Evolutionary conservation across 306 rosid species (phyloP).

Genomic region (Potentilla sterilis): DNA sequence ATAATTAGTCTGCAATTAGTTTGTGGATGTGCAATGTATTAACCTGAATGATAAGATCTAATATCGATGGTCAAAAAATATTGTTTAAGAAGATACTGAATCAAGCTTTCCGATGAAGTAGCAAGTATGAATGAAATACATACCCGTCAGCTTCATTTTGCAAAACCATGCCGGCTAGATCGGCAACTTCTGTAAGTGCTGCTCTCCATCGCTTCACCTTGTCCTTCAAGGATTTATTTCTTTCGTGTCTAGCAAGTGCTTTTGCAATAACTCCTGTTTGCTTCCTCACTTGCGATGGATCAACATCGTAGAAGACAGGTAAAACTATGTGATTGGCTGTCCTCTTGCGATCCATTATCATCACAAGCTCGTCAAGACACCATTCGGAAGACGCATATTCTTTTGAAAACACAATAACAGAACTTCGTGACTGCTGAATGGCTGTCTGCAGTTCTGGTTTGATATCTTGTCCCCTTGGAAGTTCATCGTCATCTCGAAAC

Average conservation of each 20-base stretch:
- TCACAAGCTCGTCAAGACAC: conserved; percentile 15
- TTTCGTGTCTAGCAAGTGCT: background rate
- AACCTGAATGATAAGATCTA: too few relatives aligned
- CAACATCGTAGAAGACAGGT: background rate
- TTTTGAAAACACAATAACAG: conserved; percentile 1
- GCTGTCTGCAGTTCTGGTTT: background rate
- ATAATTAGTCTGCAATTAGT: too few relatives aligned
- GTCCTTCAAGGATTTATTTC: background rate
- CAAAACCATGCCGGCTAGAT: background rate
- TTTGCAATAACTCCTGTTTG: background rate
- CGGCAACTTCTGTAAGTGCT: background rate
- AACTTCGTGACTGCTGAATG: background rate
- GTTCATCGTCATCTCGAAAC: background rate
- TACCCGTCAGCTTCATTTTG: background rate
- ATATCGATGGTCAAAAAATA: too few relatives aligned
- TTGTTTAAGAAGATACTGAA: too few relatives aligned
- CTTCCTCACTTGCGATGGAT: background rate
- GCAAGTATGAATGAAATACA: background rate
- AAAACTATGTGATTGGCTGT: background rate
- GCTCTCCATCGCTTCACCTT: background rate
- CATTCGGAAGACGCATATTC: background rate
- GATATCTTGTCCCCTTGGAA: background rate
- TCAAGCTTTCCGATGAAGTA: too few relatives aligned
- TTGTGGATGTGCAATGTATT: too few relatives aligned
- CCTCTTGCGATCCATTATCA: background rate